Base-by-base conservation (phyloP, 2,329 filamentous ascomycete genomes). In the Sphaceloma murrayae region DNA sequence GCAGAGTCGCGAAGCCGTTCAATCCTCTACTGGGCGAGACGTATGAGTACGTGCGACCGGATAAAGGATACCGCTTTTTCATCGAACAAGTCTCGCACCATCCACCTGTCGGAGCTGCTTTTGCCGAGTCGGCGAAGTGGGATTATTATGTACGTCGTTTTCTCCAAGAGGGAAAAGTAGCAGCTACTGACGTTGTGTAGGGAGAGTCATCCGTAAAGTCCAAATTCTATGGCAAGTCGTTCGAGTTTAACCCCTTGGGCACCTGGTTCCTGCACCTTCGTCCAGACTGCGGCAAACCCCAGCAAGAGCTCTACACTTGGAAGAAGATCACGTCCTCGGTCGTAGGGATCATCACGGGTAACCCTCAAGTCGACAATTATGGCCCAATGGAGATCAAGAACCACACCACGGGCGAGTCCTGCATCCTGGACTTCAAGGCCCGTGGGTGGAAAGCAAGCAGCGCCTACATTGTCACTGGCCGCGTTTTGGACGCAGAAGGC, bases 81-180 rank as follows among this genome's bases (percentile, higher is more conserved):
- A 86, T 94, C 49, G 91, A 98, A 64, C 91, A 98, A 68, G 89
- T 98, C 56, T 93, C 86, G 66, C 91, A 98, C 62, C 91, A 98
- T 64, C 91, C 91, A 21, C 91, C 91, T 0, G 75, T 98, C 55
- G 88, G 91, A 52, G 91, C 93, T 13, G 88, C 87, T 0, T 91
- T 83, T 72, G 89, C 89, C 6, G 91, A 98, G 63, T 82, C 85
- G 3, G 78, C 88, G 10, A 85, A 83, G 55, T 98, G 91, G 91
- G 89, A 89, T 45, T 98, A 98, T 68, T 96, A 73, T 58, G 70
- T 73, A 64, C 59, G 69, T 56, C 2, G 17, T 6, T n/a, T n/a
- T n/a, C n/a, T n/a, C n/a, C n/a, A n/a, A n/a, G n/a, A n/a, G n/a
- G n/a, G n/a, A n/a, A n/a, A n/a, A n/a, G n/a, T n/a, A n/a, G 31